Evolutionary conservation across 768 basidiomycete species (phyloP), one percentile per base, ranked within the genome.

Genomic region (Auriculariales sp.): DNA sequence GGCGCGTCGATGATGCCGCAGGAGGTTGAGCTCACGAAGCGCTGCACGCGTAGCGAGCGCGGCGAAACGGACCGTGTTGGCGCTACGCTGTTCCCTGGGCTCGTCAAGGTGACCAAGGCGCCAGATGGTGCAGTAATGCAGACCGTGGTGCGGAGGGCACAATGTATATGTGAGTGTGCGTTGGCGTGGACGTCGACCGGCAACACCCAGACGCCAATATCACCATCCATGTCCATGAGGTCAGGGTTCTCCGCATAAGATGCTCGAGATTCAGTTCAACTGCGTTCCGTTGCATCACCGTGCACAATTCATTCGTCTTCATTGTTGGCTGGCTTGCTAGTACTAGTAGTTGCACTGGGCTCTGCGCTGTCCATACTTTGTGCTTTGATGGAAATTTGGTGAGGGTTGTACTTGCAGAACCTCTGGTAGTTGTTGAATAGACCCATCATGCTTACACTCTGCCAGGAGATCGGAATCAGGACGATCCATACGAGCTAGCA

Each of bases 141-240:
- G 71, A 81, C 77, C 15, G 81, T 90, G 39, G 85, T 92, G 10
- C 66, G 86, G 52, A 69, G 88, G 48, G 87, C 89, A 14, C 89
- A 90, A 64, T 88, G 88, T 12, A 79, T 90, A 42, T 91, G 88
- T 57, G 83, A 86, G 64, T 92, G 84, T 59, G 86, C 87, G 1
- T 64, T 88, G 60, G 48, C 52, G 15, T 25, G 25, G 9, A 2
- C 6, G 22, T 19, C 22, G 19, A 44, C 14, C 19, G 7, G 22
- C 4, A 24, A 19, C 22, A 19, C 39, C 6, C n/a, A 15, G 15
- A 15, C 39, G 4, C 22, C 19, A 9, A 44, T 25, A 7, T 12
- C 39, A 22, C 9, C 19, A 9, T 44, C 17, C 39, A 22, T 44
- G n/a, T n/a, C n/a, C n/a, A n/a, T n/a, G n/a, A n/a, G n/a, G n/a